Evolutionary conservation across 2,329 filamentous ascomycete genomes (phyloP), one percentile per base, ranked within the genome.

Genomic region (Beauveria sp.): DNA sequence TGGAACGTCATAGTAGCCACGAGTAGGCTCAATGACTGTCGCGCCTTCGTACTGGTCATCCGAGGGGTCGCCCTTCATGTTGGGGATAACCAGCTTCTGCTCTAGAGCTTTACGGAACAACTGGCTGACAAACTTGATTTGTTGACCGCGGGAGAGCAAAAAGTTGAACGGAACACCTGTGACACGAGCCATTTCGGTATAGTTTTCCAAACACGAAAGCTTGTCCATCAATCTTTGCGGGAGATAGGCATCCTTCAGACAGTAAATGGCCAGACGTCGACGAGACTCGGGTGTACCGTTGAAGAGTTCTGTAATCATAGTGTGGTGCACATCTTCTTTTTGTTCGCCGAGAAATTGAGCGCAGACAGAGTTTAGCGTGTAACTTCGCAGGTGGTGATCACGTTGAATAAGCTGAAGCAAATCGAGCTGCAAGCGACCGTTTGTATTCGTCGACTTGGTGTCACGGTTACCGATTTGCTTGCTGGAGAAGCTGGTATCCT

Each of bases 111-210:
- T 98, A 62, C 95, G 88, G 81, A 96, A 99, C 18, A 99, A 80
- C 72, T 99, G 95, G 73, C 93, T 98, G 77, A 99, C 85, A 76
- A 99, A 99, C 71, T 96, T 96, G 72, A 99, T 88, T 75, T 99
- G 96, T 73, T 99, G 95, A 50, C 95, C 95, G 71, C 93, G 87
- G 26, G 95, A 87, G 2, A 99, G 83, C 50, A 99, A 82, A 71
- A 89, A 96, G 72, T 96, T 98, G 80, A 99, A 99, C 0, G 95
- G 95, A 5, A 99, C 93, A 68, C 95, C 95, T 28, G 96, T 99
- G 76, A 99, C 95, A 85, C 95, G 95, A 62, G 95, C 93, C 95
- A 99, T 99, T 77, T 99, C 95, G 0, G 95, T 98, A 71, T 98
- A 98, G 73, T 99, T 99, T 76, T 96, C 90, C n/a, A 99, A 80